A percentile compares a stretch with the other conserved stretches of the same genome.
Conservation (phyloP, 1,139 yeast species). For the Geotrichum restrictum region DNA sequence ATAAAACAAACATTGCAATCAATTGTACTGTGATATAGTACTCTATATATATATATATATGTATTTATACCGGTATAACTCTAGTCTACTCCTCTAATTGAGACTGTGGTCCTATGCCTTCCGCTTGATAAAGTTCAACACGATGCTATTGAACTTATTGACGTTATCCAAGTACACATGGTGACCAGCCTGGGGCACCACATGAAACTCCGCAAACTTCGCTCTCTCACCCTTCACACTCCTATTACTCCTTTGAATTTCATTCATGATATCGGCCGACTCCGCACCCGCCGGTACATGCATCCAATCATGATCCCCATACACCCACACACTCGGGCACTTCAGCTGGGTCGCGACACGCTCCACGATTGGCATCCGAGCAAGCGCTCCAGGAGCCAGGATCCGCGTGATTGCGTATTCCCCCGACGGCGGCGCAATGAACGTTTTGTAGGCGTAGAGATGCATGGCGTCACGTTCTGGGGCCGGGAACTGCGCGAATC, state of each 20-base stretch:
- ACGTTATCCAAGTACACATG: slow-evolving; percentile 76
- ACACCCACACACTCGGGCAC: slow-evolving; percentile 55
- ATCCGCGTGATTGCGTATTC: slow-evolving; percentile 62
- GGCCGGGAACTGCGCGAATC: slow-evolving; percentile 29
- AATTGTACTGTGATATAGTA: too few relatives aligned
- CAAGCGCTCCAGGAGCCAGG: slow-evolving; percentile 71
- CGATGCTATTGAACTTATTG: slow-evolving; percentile 45
- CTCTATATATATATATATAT: too few relatives aligned
- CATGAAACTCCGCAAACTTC: slow-evolving; percentile 41
- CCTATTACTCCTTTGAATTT: slow-evolving; percentile 16
- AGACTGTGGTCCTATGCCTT: slow-evolving; percentile 6
- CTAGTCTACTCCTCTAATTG: too few relatives aligned
- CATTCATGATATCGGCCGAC: slow-evolving; percentile 44
- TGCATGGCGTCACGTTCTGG: slow-evolving; percentile 39
- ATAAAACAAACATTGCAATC: too few relatives aligned
- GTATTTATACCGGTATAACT: too few relatives aligned
- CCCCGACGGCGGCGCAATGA: slow-evolving; percentile 57
- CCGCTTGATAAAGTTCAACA: slow-evolving; percentile 42
- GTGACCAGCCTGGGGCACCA: slow-evolving; percentile 64
- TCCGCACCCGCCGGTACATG: slow-evolving; percentile 65
- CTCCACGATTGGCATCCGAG: slow-evolving; percentile 71
- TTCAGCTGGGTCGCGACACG: slow-evolving; percentile 44
- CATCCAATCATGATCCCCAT: slow-evolving; percentile 89
- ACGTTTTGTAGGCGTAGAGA: slow-evolving; percentile 57
- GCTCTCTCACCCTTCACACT: neutral